Conservation (phyloP, 208 protist species). For the Crithidia thermophila region DNA sequence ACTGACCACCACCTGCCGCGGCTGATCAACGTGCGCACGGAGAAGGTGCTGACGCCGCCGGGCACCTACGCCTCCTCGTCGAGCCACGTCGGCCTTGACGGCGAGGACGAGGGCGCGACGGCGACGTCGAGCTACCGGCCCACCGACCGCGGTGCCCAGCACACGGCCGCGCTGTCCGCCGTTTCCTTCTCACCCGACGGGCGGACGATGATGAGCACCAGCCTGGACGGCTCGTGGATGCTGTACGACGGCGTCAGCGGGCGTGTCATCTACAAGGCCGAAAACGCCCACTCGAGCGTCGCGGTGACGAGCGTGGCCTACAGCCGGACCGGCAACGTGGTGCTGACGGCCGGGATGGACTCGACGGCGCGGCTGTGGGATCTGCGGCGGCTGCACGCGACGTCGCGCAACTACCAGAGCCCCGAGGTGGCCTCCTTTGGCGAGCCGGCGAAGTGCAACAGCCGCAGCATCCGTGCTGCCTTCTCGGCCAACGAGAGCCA, state of each 20-base stretch:
- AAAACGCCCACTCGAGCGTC: conserved; percentile 71
- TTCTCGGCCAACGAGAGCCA: conserved; percentile 82
- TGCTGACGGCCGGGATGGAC: conserved; percentile 88
- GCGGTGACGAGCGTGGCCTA: conserved; percentile 82
- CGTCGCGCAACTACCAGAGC: conserved; percentile 27
- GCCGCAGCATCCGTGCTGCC: conserved; percentile 70
- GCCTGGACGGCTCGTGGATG: conserved; percentile 76
- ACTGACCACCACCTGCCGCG: conserved; percentile 76
- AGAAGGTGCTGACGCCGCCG: conserved; percentile 57
- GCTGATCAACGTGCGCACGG: conserved; percentile 70
- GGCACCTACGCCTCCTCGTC: conserved; percentile 31
- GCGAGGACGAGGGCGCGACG: conserved; percentile 12
- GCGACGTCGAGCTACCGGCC: conserved; percentile 16
- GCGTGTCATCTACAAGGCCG: conserved; percentile 51
- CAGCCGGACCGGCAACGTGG: conserved; percentile 77
- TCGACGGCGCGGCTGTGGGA: conserved; percentile 83
- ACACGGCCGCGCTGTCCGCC: conserved; percentile 70
- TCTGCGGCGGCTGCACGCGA: conserved; percentile 44
- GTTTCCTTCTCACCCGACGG: conserved; percentile 67
- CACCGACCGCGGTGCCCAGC: conserved; percentile 32
- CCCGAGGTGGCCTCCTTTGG: conserved; percentile 78
- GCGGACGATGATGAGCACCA: conserved; percentile 61
- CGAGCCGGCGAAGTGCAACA: conserved; percentile 67
- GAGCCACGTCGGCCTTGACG: conserved; percentile 8
- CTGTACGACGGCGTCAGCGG: conserved; percentile 82